Conservation (phyloP, 1,284 basidiomycete species). For the Sporisorium iseilematis-ciliati region DNA sequence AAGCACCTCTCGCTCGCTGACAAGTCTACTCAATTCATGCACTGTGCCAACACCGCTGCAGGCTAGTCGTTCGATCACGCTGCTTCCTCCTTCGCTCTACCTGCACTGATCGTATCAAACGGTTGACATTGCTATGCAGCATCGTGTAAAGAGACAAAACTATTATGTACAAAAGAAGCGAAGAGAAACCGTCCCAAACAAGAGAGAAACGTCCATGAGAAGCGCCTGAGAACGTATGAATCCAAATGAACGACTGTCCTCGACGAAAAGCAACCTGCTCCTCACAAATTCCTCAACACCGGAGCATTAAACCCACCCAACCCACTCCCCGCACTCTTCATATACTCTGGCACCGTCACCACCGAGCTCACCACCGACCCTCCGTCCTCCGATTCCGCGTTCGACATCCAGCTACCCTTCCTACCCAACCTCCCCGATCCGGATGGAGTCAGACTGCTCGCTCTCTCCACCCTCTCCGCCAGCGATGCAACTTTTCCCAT, state of each 20-base stretch:
- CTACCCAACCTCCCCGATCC: conserved; percentile 25
- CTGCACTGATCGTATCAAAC: too few relatives aligned
- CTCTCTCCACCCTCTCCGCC: conserved; percentile 20
- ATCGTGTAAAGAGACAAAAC: not conserved
- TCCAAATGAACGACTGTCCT: not conserved
- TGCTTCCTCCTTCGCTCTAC: too few relatives aligned
- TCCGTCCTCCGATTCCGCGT: conserved; percentile 33
- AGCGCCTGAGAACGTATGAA: not conserved
- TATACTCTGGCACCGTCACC: conserved; percentile 42
- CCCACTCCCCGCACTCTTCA: conserved; percentile 27
- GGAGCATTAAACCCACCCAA: conserved; percentile 51
- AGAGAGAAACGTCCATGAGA: conserved; percentile 1
- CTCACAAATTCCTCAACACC: conserved; percentile 28
- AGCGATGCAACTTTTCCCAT: conserved; percentile 22
- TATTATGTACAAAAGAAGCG: not conserved
- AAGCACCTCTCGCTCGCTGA: too few relatives aligned
- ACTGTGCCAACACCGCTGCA: too few relatives aligned
- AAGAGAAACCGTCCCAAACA: not conserved
- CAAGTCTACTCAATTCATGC: too few relatives aligned
- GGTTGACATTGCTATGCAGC: too few relatives aligned
- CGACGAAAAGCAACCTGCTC: not conserved
- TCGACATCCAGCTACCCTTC: conserved; percentile 31
- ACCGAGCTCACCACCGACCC: conserved; percentile 25
- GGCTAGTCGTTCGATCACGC: too few relatives aligned
- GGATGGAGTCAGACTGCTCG: conserved; percentile 7